Evolutionary conservation across 2,329 filamentous ascomycete genomes (phyloP), one percentile per base, ranked within the genome.

Genomic region (Xenosphaeropsis pyriputrescens): DNA sequence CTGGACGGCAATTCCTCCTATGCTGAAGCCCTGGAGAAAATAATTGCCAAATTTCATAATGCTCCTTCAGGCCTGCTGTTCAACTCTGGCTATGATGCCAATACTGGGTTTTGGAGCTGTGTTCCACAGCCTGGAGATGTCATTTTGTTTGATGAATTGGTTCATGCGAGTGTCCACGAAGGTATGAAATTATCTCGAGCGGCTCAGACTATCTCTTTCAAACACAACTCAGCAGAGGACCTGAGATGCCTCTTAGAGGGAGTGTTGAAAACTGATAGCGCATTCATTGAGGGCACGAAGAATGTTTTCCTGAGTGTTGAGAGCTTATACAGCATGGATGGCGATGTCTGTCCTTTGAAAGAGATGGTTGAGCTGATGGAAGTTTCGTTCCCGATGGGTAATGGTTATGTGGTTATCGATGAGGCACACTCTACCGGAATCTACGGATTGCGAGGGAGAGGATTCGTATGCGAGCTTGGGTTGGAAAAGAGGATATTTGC

Each of bases 261-360:
- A 3, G 6, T 45, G 1, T 18, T 40, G 6, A 18, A 17, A 7
- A 19, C n/a, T 1, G 46, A 42, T 32, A 16, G 4, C 4, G 12
- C 30, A 29, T 35, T 39, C 8, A 34, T 11, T 4, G 18, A 32
- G 31, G 57, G 61, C 13, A 41, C 50, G 2, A 51, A 51, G 0
- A 76, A 72, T 44, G 64, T 85, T 2, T 81, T 85, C 45, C 54
- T 85, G n/a, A 73, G 72, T 0, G 64, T 84, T 0, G 80, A 85
- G 46, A 72, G 69, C 0, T 62, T 85, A 0, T 89, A 91, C 54
- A 86, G 80, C 53, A 91, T 91, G 84, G 83, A 89, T 38, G 84
- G 84, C 0, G 81, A 88, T 46, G 58, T 84, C 14, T 72, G 72
- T 0, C 79, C 78, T 0, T 58, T 91, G 9, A 48, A 51, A 9